Evolutionary conservation across 805 yeast genomes (phyloP), one percentile per base, ranked within the genome.

Genomic region (Wickerhamomyces tratensis): DNA sequence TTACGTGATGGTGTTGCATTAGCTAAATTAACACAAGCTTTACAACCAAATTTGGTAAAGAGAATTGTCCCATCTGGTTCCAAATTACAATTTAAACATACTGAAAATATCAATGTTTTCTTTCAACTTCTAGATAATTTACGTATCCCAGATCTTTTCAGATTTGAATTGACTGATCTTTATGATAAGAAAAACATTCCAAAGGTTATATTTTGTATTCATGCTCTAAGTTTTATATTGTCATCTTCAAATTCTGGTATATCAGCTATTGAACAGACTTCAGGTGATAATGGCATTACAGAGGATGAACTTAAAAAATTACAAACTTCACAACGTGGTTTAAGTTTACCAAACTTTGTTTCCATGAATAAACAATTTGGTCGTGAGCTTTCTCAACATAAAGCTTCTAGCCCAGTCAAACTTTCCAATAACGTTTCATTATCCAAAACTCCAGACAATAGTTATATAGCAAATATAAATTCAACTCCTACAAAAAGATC

Each of bases 101-200:
- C 96, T 0, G 97, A 93, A 57, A 93, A 93, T 58, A 91, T 93
- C 56, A 86, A 87, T 52, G 69, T 79, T 25, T 89, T 91, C 59
- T 82, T 91, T 58, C 68, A 72, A 20, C 74, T 91, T 43, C 67
- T 87, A 30, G 81, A 76, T 43, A 74, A 68, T 45, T 71, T 87
- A 46, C 79, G 76, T 27, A 78, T 93, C 49, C 98, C 98, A 1
- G 89, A 86, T 43, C 71, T 88, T 42, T 93, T 89, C 59, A 74
- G 84, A 39, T 93, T 93, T 58, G 98, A 91, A 58, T 73, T 89
- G 45, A 88, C 95, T 5, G 98, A 93, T 61, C 69, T 93, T 34
- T 93, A 88, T 62, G 97, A 93, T 56, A 82, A 82, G 56, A 89
- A 87, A 54, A 85, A 91, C 56, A 75, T 89, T 20, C 98, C 98